Conservation (phyloP, 805 yeast genomes). For the Hanseniaspora hatyaiensis region DNA sequence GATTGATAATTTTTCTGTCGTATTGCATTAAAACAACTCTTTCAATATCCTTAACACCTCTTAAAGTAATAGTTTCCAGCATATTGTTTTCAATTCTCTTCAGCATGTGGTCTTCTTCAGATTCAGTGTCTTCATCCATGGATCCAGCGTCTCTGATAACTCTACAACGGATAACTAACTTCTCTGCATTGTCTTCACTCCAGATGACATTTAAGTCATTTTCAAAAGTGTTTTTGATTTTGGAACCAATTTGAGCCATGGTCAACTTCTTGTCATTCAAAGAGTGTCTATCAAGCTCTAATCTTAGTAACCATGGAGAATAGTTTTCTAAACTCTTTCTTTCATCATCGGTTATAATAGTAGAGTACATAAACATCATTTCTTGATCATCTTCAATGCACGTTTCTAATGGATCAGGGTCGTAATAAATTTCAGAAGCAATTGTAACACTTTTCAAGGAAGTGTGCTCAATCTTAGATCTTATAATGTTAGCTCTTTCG, state of each 20-base stretch:
- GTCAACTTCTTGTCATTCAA: conserved; percentile 96
- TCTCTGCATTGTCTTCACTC: conserved; percentile 98
- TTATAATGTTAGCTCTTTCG: conserved; percentile 86
- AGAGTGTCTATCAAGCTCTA: conserved; percentile 95
- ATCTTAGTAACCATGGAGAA: conserved; percentile 94
- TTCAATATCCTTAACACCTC: conserved; percentile 90
- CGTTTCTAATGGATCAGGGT: conserved; percentile 96
- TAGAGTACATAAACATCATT: conserved; percentile 92
- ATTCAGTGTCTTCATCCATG: conserved; percentile 84
- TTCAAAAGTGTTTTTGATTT: conserved; percentile 82
- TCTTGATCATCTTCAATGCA: conserved; percentile 93
- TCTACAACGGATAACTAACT: conserved; percentile 93
- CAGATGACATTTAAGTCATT: conserved; percentile 94
- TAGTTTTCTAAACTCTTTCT: conserved; percentile 89
- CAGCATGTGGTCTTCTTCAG: conserved; percentile 93
- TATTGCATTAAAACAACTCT: conserved; percentile 76
- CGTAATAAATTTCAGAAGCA: conserved; percentile 94
- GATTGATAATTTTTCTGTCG: conserved; percentile 51
- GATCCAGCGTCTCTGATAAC: conserved; percentile 93
- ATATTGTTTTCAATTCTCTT: conserved; percentile 91
- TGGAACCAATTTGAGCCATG: conserved; percentile 96
- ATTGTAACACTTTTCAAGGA: conserved; percentile 88
- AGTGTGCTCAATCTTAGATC: conserved; percentile 95
- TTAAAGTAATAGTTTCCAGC: conserved; percentile 85
- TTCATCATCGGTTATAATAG: conserved; percentile 94